Evolutionary conservation across 805 yeast species (phyloP), one percentile per base, ranked within the genome.

Genomic region (Spathaspora sp.): DNA sequence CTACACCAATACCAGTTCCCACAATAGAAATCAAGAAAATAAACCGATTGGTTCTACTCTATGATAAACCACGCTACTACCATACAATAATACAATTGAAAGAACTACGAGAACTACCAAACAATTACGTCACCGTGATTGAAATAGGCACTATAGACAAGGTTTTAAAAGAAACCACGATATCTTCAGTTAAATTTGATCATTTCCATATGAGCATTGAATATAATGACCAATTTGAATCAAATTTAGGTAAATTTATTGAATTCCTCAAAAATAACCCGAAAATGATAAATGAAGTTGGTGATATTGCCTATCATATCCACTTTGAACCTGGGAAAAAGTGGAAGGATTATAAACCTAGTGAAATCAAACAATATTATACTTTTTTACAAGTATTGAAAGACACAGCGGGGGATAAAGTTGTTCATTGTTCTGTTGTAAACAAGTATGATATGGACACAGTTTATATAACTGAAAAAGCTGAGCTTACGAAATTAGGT

Each of bases 341-440:
- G 48, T 72, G 75, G 75, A 55, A 55, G 44, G 70, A 66, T 19
- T 69, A 66, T 54, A 53, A 57, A 6, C 59, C 56, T 2, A 29
- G 49, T 1, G 70, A 69, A 49, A 62, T 60, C 31, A 53, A 54
- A 5, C 58, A 56, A 39, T 73, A 73, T 53, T 47, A 49, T 2
- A 46, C 44, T 14, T 68, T 70, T 40, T 47, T 72, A 7, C 59
- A 59, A 1, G 52, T 53, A 0, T 51, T 73, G 40, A 55, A 49
- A 35, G 52, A 57, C 12, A 51, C 53, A 2, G 69, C 61, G 2
- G 68, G 64, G 3, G 56, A 51, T 5, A 69, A 69, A 49, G 70
- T 75, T 2, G 55, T 52, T 0, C 78, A 75, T 38, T 67, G 72
- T 48, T 73, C 79, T 7, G 55, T 73, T n/a, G 62, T 73, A 26